Base-by-base conservation (phyloP, 148 eudicot species). In the Limonium bicolor region DNA sequence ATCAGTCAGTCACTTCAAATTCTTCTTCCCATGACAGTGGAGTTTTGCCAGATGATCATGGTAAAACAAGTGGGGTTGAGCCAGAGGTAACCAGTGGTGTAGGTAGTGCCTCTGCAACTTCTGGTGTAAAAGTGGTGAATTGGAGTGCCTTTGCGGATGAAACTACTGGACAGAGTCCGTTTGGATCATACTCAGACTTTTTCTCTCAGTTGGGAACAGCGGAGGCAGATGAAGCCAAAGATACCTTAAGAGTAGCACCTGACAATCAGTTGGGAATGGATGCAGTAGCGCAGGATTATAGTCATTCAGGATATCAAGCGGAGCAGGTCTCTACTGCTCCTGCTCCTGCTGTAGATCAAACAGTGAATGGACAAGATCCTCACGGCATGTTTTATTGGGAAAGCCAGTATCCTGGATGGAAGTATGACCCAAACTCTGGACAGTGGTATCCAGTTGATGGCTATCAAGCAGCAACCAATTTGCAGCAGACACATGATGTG, bases 391-490 rank as follows among this genome's bases (percentile, higher is more conserved):
- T 72, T 60, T 76, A 71, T 18, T 82, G 74, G 87, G 94, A 86
- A 41, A 73, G 54, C 58, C 68, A 53, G 10, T 86, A 86, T 62
- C 96, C 94, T 2, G 96, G 96, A 18, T 86, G 88, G 85, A 78
- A 51, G 51, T 72, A 51, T 73, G 94, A 86, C 55, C 46, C 63
- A 6, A 56, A 46, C 53, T 65, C 82, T 32, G 94, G 88, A 48
- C 84, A 72, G 58, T 86, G 96, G 96, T 55, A 64, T 61, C 84
- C 70, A 61, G 51, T 73, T 18, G 87, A 76, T 59, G 62, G 61
- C 55, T 42, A 52, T 68, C 62, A 65, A n/a, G 16, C 17, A 58
- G 45, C 36, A 18, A 25, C 54, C 18, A 54, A 26, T 59, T 24
- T 37, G 18, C 56, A 44, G 33, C 29, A 50, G 10, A 37, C 53